Evolutionary conservation across 2,329 filamentous ascomycete species (phyloP).

Genomic region (Paecilomyces dactylethromorphus): DNA sequence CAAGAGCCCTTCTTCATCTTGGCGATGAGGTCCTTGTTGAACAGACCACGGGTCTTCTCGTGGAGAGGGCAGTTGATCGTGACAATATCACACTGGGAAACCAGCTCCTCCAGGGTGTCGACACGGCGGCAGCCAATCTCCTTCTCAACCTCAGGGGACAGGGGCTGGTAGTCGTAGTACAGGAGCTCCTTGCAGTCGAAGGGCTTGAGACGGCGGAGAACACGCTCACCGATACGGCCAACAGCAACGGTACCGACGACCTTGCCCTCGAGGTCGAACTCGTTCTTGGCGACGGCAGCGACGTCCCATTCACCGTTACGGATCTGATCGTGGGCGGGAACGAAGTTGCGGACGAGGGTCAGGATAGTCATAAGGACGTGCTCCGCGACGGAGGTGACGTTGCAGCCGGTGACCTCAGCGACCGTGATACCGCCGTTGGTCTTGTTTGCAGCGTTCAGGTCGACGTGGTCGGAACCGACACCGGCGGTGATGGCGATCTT

Average conservation of each 20-base stretch:
- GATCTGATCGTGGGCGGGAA: conserved; percentile 93
- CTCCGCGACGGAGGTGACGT: conserved; percentile 97
- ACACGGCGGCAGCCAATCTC: conserved; percentile 94
- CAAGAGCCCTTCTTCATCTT: conserved; percentile 99
- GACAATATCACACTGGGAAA: conserved; percentile 90
- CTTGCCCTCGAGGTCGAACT: conserved; percentile 96
- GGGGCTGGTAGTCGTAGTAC: conserved; percentile 99
- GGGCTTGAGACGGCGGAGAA: conserved; percentile 87
- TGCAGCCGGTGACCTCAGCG: conserved; percentile 94
- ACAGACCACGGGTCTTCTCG: conserved; percentile 92
- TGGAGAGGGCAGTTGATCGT: conserved; percentile 99
- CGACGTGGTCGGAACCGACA: conserved; percentile 97
- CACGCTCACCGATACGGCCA: conserved; percentile 95
- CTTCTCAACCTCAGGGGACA: conserved; percentile 76
- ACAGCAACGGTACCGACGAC: conserved; percentile 96
- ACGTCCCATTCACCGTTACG: conserved; percentile 89
- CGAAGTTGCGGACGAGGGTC: conserved; percentile 92
- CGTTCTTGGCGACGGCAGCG: conserved; percentile 92
- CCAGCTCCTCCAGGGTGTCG: conserved; percentile 83
- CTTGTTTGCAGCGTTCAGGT: conserved; percentile 93
- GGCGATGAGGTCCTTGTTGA: conserved; percentile 96
- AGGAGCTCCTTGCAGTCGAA: conserved; percentile 99
- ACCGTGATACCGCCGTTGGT: conserved; percentile 97
- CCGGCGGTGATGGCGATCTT: conserved; percentile 96
- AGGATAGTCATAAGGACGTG: conserved; percentile 99